A percentile compares a stretch with the other conserved stretches of the same genome.
Evolutionary conservation across 495 filamentous ascomycete species (phyloP).

Genomic region (Endocarpon pusillum): DNA sequence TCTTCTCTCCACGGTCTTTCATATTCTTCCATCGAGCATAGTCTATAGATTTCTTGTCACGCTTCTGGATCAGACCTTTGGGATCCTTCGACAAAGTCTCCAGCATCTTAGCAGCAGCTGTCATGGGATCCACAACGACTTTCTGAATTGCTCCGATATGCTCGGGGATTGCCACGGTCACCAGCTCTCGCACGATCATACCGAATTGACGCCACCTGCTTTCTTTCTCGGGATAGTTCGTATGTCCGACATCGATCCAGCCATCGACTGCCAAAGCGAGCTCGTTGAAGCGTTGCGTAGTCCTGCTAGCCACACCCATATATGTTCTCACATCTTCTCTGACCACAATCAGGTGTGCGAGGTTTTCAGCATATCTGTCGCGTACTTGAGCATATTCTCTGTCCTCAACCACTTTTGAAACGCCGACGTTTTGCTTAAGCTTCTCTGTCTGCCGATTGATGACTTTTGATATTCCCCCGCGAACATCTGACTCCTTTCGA

Average conservation of each 20-base stretch:
- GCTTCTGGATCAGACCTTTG: constrained; percentile 78
- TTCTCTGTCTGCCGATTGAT: constrained; percentile 79
- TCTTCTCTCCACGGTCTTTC: constrained; percentile 60
- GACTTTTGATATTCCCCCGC: constrained; percentile 64
- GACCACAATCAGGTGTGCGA: constrained; percentile 74
- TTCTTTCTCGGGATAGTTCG: constrained; percentile 65
- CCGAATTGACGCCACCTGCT: constrained; percentile 82
- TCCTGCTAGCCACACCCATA: constrained; percentile 46
- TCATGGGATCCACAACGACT: constrained; percentile 16
- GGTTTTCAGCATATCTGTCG: constrained; percentile 71
- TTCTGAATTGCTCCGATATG: constrained; percentile 46
- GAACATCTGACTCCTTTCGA: constrained; percentile 78
- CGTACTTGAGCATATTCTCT: constrained; percentile 56
- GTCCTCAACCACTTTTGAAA: constrained; percentile 56
- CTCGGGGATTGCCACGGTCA: constrained; percentile 57
- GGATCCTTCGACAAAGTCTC: constrained; percentile 67
- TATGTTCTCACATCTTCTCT: constrained; percentile 83
- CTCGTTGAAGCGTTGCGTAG: constrained; percentile 55
- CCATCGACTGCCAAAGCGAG: constrained; percentile 53
- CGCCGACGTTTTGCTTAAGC: constrained; percentile 45
- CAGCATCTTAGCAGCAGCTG: constrained; percentile 59
- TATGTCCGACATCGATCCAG: constrained; percentile 37
- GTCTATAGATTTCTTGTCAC: constrained; percentile 74
- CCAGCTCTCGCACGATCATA: constrained; percentile 63
- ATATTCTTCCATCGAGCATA: constrained; percentile 67